Percentiles rank a stretch among this genome's conserved stretches.
Conservation (phyloP, 371 early-diverging fungal species). For the Umbelopsis sp. region DNA sequence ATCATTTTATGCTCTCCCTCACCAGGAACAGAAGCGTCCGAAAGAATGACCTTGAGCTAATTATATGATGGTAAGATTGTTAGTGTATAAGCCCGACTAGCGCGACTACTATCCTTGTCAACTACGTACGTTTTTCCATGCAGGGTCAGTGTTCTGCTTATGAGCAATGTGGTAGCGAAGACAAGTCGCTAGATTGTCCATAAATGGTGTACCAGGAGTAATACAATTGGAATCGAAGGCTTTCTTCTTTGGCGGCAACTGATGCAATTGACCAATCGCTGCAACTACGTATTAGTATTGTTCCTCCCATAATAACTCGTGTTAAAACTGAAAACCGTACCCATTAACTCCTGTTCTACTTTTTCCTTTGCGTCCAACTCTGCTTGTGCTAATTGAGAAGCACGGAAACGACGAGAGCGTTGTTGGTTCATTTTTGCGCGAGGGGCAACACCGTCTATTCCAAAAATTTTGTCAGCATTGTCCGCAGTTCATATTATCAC, state of each 20-base stretch:
- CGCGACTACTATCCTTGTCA: background rate
- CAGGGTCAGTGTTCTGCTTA: conserved; percentile 85
- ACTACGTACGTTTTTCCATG: conserved; percentile 84
- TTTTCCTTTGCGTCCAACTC: conserved; percentile 76
- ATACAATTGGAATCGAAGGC: conserved; percentile 98
- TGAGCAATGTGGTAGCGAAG: conserved; percentile 91
- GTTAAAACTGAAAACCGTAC: conserved; percentile 32
- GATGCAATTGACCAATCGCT: conserved; percentile 54
- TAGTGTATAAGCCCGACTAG: background rate
- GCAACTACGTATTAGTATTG: conserved; percentile 26
- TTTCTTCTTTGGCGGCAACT: conserved; percentile 61
- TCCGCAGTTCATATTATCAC: background rate
- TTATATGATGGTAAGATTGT: conserved; percentile 8
- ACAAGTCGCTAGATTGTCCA: conserved; percentile 88
- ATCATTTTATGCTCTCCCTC: conserved; percentile 99
- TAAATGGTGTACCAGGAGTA: conserved; percentile 99
- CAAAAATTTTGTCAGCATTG: background rate
- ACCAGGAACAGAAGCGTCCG: conserved; percentile 97
- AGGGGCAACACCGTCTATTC: conserved; percentile 98
- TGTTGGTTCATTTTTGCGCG: conserved; percentile 99
- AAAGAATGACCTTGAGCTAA: conserved; percentile 89
- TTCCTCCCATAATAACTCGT: background rate
- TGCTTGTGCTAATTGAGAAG: conserved; percentile 84
- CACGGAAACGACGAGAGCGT: conserved; percentile 96
- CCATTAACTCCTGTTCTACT: conserved; percentile 63